These are phyloP conservation scores for Lachancea thermotolerans DNA, from an alignment of 805 yeast genomes.

Conservation along the genomic window DNA sequence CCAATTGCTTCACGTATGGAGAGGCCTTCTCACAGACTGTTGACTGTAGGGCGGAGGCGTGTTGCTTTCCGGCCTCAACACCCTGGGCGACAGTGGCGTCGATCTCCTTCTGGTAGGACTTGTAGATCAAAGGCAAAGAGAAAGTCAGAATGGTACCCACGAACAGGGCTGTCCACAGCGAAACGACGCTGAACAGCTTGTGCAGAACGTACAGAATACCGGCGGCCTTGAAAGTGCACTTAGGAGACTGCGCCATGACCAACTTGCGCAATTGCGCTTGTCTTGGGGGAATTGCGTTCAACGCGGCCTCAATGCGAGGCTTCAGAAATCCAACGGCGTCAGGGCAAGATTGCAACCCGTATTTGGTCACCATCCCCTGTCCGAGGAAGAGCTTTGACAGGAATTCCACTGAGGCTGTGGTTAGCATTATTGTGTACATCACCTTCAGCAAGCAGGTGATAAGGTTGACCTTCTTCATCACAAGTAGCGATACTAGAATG, in stretches of 20 bases:
- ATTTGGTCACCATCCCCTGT: conserved; percentile 67
- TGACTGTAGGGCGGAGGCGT: conserved; percentile 39
- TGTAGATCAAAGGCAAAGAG: conserved; percentile 69
- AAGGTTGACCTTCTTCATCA: conserved; percentile 58
- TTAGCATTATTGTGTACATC: conserved; percentile 49
- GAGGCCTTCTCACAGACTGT: conserved; percentile 49
- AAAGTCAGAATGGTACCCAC: conserved; percentile 55
- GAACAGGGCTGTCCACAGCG: conserved; percentile 61
- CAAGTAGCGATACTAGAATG: conserved; percentile 45
- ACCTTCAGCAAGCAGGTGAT: conserved; percentile 54
- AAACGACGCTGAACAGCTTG: conserved; percentile 68
- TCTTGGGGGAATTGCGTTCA: conserved; percentile 37
- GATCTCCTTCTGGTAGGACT: conserved; percentile 68
- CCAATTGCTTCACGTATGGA: conserved; percentile 54
- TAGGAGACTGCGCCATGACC: conserved; percentile 62
- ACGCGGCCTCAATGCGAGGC: conserved; percentile 26
- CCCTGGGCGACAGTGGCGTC: conserved; percentile 51
- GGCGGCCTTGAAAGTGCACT: conserved; percentile 67
- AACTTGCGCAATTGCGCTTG: conserved; percentile 52
- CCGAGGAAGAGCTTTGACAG: conserved; percentile 68
- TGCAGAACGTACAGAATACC: conserved; percentile 56
- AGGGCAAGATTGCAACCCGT: conserved; percentile 47
- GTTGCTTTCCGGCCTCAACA: conserved; percentile 42
- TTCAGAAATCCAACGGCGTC: conserved; percentile 28
- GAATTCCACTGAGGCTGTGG: conserved; percentile 72